Conservation (phyloP, 345 rosid genomes). For the Hibiscus syriacus region DNA sequence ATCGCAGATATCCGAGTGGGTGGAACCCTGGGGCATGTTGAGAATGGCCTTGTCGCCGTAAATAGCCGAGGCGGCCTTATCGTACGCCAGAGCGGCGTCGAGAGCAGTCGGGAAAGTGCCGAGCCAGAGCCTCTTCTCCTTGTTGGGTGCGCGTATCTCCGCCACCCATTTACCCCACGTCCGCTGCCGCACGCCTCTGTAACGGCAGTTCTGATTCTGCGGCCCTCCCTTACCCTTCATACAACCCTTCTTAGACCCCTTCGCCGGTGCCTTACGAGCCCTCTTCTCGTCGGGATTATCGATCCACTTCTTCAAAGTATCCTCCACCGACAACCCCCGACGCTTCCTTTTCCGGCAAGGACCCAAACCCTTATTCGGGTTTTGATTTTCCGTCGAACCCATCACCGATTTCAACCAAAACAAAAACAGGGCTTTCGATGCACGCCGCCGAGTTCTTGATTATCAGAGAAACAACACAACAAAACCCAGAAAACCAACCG, state of each 20-base stretch:
- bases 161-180: too few relatives aligned
- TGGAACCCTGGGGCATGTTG: conserved; percentile 40
- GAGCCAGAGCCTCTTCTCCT: conserved; percentile 96
- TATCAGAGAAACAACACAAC: too few relatives aligned
- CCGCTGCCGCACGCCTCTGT: too few relatives aligned
- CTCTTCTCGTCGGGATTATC: background rate
- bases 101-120: conserved; percentile 65
- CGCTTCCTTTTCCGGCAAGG: background rate
- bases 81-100: conserved; percentile 85
- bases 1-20: too few relatives aligned
- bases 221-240: conserved; percentile 97
- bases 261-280: conserved; percentile 24
- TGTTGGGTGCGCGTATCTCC: too few relatives aligned
- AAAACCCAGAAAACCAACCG: too few relatives aligned
- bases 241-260: too few relatives aligned
- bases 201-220: conserved; percentile 43
- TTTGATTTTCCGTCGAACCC: background rate
- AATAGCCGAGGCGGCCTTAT: conserved; percentile 67
- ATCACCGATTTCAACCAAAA: too few relatives aligned
- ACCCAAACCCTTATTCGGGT: background rate
- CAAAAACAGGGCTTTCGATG: too few relatives aligned
- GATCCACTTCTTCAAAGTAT: background rate
- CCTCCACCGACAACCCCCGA: background rate
- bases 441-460: too few relatives aligned
- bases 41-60: conserved; percentile 55